Evolutionary conservation across 352 stramenopile species (phyloP).

Genomic region (Globisporangium cystogenes): DNA sequence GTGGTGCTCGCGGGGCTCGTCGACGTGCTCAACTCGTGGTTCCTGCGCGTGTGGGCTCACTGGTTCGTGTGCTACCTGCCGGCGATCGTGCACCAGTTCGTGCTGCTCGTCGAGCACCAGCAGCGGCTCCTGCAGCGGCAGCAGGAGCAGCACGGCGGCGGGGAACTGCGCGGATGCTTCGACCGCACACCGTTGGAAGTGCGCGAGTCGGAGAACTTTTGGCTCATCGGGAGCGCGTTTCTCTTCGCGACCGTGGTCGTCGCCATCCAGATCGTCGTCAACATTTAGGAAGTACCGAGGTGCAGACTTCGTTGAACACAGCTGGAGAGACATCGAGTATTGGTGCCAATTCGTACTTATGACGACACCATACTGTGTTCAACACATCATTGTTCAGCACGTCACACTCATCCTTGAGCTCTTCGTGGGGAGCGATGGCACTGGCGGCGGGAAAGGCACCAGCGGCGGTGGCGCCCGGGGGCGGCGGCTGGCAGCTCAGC

Average conservation of each 20-base stretch:
- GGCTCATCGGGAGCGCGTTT: slow-evolving; percentile 43
- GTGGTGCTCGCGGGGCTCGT: slow-evolving; percentile 45
- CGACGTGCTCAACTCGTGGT: slow-evolving; percentile 60
- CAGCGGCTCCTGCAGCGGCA: neutral
- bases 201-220: slow-evolving; percentile 55
- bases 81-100: slow-evolving; percentile 16
- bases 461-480: neutral
- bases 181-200: slow-evolving; percentile 39
- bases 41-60: slow-evolving; percentile 48
- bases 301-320: too few relatives aligned
- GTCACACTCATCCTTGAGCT: too few relatives aligned
- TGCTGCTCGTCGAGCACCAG: slow-evolving; percentile 10
- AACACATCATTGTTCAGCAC: slow-evolving; percentile 1
- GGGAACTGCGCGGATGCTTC: slow-evolving; percentile 19
- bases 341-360: too few relatives aligned
- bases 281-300: slow-evolving; percentile 32
- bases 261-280: slow-evolving; percentile 57
- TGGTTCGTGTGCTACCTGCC: slow-evolving; percentile 48
- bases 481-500: slow-evolving; percentile 19
- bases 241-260: slow-evolving; percentile 56
- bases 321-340: too few relatives aligned
- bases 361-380: too few relatives aligned
- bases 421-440: neutral
- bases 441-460: slow-evolving; percentile 10
- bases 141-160: neutral